These are phyloP conservation scores for Eucalyptus cladocalyx DNA, from an alignment of 345 rosid species.

Conservation along the genomic window DNA sequence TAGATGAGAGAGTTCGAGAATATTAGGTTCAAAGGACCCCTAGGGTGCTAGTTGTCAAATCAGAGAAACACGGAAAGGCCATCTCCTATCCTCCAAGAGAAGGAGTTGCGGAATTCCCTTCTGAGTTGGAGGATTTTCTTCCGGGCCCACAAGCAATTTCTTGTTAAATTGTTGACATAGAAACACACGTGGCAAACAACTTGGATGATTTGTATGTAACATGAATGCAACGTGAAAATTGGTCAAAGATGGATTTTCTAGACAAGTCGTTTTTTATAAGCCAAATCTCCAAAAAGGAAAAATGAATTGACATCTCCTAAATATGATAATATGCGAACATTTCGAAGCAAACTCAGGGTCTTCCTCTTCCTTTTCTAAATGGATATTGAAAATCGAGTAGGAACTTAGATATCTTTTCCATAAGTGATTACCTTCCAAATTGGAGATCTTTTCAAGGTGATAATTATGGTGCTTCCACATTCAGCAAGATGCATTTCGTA, in stretches of 20 bases:
- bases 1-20: too few relatives aligned
- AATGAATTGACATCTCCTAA: background rate
- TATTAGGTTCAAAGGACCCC: too few relatives aligned
- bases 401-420: background rate
- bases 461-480: background rate
- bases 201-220: background rate
- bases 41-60: too few relatives aligned
- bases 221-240: background rate
- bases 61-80: too few relatives aligned
- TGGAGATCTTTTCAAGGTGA: background rate
- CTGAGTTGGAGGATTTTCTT: too few relatives aligned
- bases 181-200: background rate
- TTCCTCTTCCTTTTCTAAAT: background rate
- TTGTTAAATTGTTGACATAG: background rate
- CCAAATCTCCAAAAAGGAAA: background rate
- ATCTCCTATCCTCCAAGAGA: too few relatives aligned
- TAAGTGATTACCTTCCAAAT: background rate
- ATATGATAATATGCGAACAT: background rate
- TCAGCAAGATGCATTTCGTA: background rate
- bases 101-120: too few relatives aligned
- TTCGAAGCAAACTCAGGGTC: background rate
- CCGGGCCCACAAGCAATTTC: too few relatives aligned
- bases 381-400: background rate
- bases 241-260: background rate
- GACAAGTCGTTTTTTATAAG: background rate